Evolutionary conservation across 495 filamentous ascomycete genomes (phyloP).

Genomic region (Penicillium robsamsonii): DNA sequence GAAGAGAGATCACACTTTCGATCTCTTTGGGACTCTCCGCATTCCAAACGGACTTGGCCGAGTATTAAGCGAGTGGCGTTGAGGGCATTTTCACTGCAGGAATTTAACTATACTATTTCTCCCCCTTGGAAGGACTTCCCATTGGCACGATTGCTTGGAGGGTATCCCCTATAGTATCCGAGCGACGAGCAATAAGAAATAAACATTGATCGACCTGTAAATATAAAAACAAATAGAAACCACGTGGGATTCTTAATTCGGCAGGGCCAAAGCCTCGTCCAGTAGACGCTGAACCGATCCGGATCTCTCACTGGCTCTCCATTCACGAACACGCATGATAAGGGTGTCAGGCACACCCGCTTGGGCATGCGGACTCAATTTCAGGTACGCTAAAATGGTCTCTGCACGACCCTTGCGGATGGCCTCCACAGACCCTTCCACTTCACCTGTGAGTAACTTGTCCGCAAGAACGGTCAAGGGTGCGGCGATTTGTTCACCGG

Average conservation of each 20-base stretch:
- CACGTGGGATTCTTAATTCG: constrained; percentile 23
- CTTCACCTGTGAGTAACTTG: constrained; percentile 34
- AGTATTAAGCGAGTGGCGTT: constrained; percentile 35
- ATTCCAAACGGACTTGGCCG: constrained; percentile 31
- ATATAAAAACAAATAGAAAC: neutral
- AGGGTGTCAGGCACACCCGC: constrained; percentile 23
- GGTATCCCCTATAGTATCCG: too few relatives aligned
- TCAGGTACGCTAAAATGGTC: constrained; percentile 37
- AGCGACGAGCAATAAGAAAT: neutral
- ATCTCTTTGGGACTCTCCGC: constrained; percentile 4
- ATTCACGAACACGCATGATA: constrained; percentile 25
- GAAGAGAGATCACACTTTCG: neutral
- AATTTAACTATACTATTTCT: neutral
- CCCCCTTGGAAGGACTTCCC: neutral
- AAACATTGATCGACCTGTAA: neutral
- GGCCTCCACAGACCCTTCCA: constrained; percentile 40
- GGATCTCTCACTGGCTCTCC: constrained; percentile 41
- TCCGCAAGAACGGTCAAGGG: constrained; percentile 31
- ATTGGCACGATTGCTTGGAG: neutral
- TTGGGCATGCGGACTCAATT: constrained; percentile 27
- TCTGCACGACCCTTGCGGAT: constrained; percentile 44
- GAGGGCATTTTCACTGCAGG: neutral
- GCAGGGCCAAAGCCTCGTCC: constrained; percentile 35
- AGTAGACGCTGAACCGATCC: constrained; percentile 37
- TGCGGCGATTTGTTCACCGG: constrained; percentile 25